phyloP scores from a whole-genome alignment of 768 basidiomycete genomes.

The Termitomyces sp. region DNA sequence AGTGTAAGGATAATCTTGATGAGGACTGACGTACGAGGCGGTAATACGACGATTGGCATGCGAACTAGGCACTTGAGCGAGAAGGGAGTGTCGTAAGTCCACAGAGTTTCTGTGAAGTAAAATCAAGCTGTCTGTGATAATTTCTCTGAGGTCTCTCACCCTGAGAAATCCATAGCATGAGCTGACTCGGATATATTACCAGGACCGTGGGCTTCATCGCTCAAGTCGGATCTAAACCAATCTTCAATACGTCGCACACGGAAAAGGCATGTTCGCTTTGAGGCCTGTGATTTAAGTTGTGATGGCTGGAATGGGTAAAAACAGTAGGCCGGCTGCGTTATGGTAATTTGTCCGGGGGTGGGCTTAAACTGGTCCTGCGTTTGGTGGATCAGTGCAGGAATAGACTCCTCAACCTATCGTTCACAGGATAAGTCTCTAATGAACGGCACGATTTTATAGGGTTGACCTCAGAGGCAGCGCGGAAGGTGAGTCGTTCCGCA shows the following conservation, averaged over 20 bases:
- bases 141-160: conserved; percentile 19
- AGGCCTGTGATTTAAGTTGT: conserved; percentile 43
- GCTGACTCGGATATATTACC: conserved; percentile 33
- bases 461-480: conserved; percentile 49
- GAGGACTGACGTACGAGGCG: conserved; percentile 34
- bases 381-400: conserved; percentile 11
- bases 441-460: no score
- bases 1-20: neutral
- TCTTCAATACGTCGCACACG: conserved; percentile 59
- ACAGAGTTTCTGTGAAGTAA: conserved; percentile 1
- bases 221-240: conserved; percentile 39
- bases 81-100: conserved; percentile 8
- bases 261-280: conserved; percentile 39
- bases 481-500: conserved; percentile 50
- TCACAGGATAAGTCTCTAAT: neutral
- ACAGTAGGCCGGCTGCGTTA: conserved; percentile 44
- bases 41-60: conserved; percentile 18
- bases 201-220: conserved; percentile 28
- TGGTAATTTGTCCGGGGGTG: conserved; percentile 16
- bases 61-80: neutral
- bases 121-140: neutral
- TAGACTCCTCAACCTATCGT: conserved; percentile 7
- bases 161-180: conserved; percentile 25
- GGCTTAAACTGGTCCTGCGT: conserved; percentile 17
- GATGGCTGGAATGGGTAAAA: conserved; percentile 61